Conservation (phyloP, 805 yeast species). For the Yueomyces sp. region DNA sequence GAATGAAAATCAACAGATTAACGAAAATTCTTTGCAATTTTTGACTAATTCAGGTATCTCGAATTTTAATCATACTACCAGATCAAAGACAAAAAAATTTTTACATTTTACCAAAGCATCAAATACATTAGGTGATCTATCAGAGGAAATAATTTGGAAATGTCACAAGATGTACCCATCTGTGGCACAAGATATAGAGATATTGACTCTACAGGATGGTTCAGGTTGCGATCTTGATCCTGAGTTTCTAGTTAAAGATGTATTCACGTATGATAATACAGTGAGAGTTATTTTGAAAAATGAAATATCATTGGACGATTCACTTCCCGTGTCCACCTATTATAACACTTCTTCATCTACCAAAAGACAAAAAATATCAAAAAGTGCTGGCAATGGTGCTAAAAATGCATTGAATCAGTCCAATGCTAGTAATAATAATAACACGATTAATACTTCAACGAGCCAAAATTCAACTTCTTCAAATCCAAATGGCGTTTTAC, state of each 20-base stretch:
- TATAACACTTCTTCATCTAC: conserved; percentile 9
- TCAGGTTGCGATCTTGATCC: conserved; percentile 69
- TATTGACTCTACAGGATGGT: conserved; percentile 52
- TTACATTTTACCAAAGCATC: conserved; percentile 46
- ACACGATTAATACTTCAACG: neutral
- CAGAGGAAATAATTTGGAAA: conserved; percentile 40
- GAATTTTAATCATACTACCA: too few species aligned
- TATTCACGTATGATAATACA: conserved; percentile 38
- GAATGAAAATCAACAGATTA: neutral
- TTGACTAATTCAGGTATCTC: too few species aligned
- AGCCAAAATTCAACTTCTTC: conserved; percentile 1
- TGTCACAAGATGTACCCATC: conserved; percentile 54
- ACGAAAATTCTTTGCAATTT: neutral
- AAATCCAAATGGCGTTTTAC: conserved; percentile 7
- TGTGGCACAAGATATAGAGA: conserved; percentile 35
- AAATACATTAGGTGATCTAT: conserved; percentile 34
- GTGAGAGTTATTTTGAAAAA: conserved; percentile 33
- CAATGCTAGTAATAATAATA: neutral
- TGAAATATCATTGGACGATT: conserved; percentile 24
- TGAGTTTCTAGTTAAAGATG: conserved; percentile 52
- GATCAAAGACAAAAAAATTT: conserved; percentile 33
- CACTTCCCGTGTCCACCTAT: conserved; percentile 3
- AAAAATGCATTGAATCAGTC: conserved; percentile 5
- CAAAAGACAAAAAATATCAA: conserved; percentile 14
- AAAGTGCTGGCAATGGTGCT: conserved; percentile 3